Evolutionary conservation across 768 basidiomycete genomes (phyloP), one percentile per base, ranked within the genome.

Genomic region (Pseudohyphozyma bogoriensis): DNA sequence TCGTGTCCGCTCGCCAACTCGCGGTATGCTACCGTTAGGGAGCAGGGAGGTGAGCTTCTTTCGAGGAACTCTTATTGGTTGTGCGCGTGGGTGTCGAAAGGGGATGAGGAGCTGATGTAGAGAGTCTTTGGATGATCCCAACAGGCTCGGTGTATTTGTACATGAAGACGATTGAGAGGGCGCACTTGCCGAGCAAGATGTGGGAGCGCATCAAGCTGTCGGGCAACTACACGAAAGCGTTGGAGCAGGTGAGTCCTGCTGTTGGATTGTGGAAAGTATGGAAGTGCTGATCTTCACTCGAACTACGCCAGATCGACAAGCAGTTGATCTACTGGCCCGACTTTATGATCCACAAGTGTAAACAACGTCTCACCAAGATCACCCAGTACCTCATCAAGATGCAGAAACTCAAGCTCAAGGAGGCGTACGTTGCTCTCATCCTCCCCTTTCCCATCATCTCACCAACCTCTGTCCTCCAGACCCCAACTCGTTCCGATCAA

Each of bases 361-460:
- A 99, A 79, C 95, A 99, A 76, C 83, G 95, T 47, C 80, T 96
- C 33, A 99, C 95, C 15, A 99, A 97, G 78, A 96, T 99, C 69
- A 97, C 93, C 0, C 95, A 99, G 73, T 97, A 96, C 72, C 82
- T 99, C 65, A 96, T 97, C 74, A 92, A 95, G 78, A 95, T 97
- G 92, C 82, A 93, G 60, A 83, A 87, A 45, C 75, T 93, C 63
- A 68, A 65, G 51, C 64, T 62, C 42, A 63, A 70, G 60, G 70
- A 71, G 32, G 62, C 62, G 66, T 69, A 42, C 40, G 68, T 62
- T 26, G 29, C 31, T 39, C 51, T 13, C 28, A n/a, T 22, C n/a
- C 33, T 51, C 24, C 44, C 46, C 32, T 32, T 3, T 31, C 29
- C 20, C 39, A 28, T 1, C 11, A 40, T 3, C 53, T 59, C 18